phyloP scores from a whole-genome alignment of 2,329 filamentous ascomycete species.

The Claviceps spartinae region DNA sequence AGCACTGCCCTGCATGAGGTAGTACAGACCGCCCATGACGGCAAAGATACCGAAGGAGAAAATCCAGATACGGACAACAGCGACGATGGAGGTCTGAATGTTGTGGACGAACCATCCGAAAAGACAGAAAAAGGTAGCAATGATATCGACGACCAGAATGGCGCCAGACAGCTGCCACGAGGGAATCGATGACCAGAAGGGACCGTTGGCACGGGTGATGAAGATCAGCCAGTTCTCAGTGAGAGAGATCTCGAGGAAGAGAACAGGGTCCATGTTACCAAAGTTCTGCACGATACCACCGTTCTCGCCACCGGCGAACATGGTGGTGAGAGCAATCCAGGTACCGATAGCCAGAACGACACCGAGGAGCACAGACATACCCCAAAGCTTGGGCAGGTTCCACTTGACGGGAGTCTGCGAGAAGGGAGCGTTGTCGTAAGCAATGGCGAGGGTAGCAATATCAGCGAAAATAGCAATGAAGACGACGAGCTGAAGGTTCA shows the following conservation, averaged over 20 bases:
- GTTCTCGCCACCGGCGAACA: conserved; percentile 53
- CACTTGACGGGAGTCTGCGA: conserved; percentile 81
- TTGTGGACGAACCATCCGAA: conserved; percentile 65
- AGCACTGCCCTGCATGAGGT: conserved; percentile 66
- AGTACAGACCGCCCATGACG: conserved; percentile 59
- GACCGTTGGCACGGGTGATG: conserved; percentile 85
- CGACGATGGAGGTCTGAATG: conserved; percentile 61
- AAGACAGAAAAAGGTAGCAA: conserved; percentile 74
- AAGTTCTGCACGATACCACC: conserved; percentile 86
- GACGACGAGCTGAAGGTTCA: conserved; percentile 79
- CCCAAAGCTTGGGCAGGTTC: conserved; percentile 91
- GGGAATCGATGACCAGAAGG: conserved; percentile 81
- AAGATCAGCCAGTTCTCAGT: conserved; percentile 96
- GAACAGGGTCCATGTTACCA: conserved; percentile 64
- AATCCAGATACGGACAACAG: conserved; percentile 79
- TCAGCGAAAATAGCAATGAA: conserved; percentile 94
- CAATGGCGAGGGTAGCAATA: conserved; percentile 81
- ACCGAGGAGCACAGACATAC: conserved; percentile 76
- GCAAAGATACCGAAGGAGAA: conserved; percentile 86
- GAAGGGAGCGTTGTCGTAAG: conserved; percentile 85
- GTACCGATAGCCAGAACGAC: conserved; percentile 69
- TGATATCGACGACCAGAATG: conserved; percentile 67
- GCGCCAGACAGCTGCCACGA: conserved; percentile 74
- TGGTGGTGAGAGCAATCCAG: conserved; percentile 81
- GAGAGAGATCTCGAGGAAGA: conserved; percentile 82